These are phyloP conservation scores for Coniferiporia sulphurascens DNA, from an alignment of 1,284 basidiomycete species.

Conservation along the genomic window DNA sequence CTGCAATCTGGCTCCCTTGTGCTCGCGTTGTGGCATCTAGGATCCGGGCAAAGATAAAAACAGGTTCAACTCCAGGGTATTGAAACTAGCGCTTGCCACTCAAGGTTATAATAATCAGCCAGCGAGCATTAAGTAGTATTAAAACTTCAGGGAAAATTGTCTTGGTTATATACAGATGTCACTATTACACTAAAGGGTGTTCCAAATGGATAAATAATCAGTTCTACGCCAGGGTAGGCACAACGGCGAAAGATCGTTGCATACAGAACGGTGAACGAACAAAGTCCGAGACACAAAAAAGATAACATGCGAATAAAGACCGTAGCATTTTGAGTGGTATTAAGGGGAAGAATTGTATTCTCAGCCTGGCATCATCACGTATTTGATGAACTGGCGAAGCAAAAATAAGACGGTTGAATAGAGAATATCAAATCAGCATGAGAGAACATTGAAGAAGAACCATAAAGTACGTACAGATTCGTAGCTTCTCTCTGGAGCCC, in stretches of 20 bases:
- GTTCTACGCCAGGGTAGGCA: not conserved
- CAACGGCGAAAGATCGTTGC: not conserved
- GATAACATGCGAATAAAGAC: too few species aligned
- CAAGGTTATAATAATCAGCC: too few species aligned
- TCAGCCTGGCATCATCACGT: constrained; percentile 2
- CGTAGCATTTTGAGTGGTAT: not conserved
- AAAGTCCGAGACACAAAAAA: not conserved
- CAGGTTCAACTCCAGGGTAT: too few species aligned
- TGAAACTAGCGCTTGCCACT: too few species aligned
- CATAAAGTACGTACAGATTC: constrained; percentile 9
- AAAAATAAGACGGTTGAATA: not conserved
- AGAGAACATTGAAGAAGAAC: not conserved
- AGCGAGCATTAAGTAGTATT: not conserved
- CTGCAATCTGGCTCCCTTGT: too few species aligned
- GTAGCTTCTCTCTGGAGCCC: constrained; percentile 10
- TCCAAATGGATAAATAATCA: not conserved
- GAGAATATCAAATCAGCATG: too few species aligned
- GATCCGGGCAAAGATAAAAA: too few species aligned
- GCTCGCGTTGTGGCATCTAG: too few species aligned
- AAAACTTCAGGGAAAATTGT: not conserved
- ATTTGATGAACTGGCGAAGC: constrained; percentile 8
- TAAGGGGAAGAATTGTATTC: not conserved
- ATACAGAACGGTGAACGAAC: not conserved
- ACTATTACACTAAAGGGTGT: not conserved
- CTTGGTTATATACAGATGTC: not conserved